Percentiles rank a stretch among this genome's conserved stretches.
Evolutionary conservation across 2,329 filamentous ascomycete genomes (phyloP).

Genomic region (Colletotrichum viniferum): DNA sequence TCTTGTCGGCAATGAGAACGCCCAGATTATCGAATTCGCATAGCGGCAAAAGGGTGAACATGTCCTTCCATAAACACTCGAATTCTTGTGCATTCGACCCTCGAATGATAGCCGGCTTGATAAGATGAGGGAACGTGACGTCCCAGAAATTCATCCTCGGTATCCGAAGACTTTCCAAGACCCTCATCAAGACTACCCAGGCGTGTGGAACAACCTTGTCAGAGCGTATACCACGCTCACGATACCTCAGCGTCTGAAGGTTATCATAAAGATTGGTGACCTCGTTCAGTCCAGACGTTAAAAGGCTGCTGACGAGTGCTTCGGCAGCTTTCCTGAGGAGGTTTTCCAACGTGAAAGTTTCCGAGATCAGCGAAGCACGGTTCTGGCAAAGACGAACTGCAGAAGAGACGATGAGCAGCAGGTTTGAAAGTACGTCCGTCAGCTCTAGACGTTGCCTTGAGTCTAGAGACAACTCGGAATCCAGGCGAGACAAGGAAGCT

Average conservation of each 20-base stretch:
- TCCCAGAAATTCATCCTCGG: constrained; percentile 66
- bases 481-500: constrained; percentile 38
- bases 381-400: constrained; percentile 42
- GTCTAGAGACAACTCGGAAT: constrained; percentile 22
- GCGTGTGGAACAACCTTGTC: constrained; percentile 51
- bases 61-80: constrained; percentile 61
- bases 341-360: constrained; percentile 53
- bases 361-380: constrained; percentile 30
- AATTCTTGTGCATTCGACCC: constrained; percentile 50
- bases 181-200: constrained; percentile 64
- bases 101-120: constrained; percentile 35
- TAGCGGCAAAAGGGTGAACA: constrained; percentile 67
- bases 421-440: constrained; percentile 39
- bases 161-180: constrained; percentile 54
- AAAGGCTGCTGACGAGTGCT: constrained; percentile 42
- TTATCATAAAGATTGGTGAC: constrained; percentile 52
- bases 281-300: constrained; percentile 44
- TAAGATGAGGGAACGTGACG: constrained; percentile 49
- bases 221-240: constrained; percentile 57
- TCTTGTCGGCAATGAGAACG: constrained; percentile 43
- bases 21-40: constrained; percentile 63
- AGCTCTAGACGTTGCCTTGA: constrained; percentile 31
- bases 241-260: constrained; percentile 46
- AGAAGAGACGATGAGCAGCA: constrained; percentile 42
- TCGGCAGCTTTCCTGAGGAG: constrained; percentile 48